Base-by-base conservation (phyloP, 768 basidiomycete genomes). In the Galerina sulciceps region DNA sequence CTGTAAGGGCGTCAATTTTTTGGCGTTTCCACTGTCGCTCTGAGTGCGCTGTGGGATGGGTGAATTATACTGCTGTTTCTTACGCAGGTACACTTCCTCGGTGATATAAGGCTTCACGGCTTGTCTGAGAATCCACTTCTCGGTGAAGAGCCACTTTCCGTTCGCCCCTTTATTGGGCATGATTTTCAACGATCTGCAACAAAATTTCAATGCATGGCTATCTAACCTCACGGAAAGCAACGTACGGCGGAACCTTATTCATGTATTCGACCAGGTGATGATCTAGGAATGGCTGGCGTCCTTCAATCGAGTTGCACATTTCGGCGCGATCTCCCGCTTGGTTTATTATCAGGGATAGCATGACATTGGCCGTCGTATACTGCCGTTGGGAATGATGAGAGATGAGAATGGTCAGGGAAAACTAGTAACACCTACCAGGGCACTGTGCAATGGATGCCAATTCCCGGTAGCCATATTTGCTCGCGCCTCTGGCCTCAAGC, bases 281-380 rank as follows among this genome's bases (percentile, higher is more conserved):
- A 43, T 54, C 53, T 14, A 54, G 34, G 53, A 31, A 54, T 44
- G 53, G 53, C 41, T 54, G 53, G n/a, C 53, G 53, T 17, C 53
- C 53, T 43, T 54, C 53, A 15, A 54, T 41, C 2, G 53, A 54
- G 14, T 31, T 54, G 11, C 53, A 31, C 53, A 54, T 54, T 45
- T 54, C 53, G 11, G 53, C 42, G 10, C 26, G 17, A 54, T 54
- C 53, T 1, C 53, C 53, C n/a, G 34, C 6, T 17, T 44, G 42
- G 13, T 34, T 22, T 10, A 54, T 13, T 8, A 54, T 22, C 6
- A 43, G 6, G 14, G 41, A 26, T 0, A 54, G 26, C 53, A 54
- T 45, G 9, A 31, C 41, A 10, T 45, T 23, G 2, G 26, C 53
- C 17, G 53, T 17, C 13, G 43, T 44, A 20, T 54, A 54, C 43